Evolutionary conservation across 2,329 filamentous ascomycete genomes (phyloP), one percentile per base, ranked within the genome.

Genomic region (Pestalotiopsis sp.): DNA sequence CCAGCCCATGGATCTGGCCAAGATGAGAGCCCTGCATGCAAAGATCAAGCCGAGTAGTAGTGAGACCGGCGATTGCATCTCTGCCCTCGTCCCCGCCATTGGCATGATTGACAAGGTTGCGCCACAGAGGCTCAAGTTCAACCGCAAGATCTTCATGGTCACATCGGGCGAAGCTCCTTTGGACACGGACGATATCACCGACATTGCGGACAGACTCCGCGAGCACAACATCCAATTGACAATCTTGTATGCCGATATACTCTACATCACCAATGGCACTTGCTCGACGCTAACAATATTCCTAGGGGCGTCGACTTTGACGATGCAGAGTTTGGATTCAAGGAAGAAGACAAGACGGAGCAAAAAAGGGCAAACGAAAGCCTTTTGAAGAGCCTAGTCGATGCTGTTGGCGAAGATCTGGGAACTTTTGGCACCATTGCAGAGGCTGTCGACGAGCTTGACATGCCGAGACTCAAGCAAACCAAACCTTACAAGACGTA

Each of bases 251-350:
- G 92, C 86, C n/a, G 12, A 12, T 23, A n/a, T 45, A 11, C 64
- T 25, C 17, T 7, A 17, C 31, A n/a, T 14, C 20, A 27, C 12
- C n/a, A n/a, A 4, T n/a, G 5, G 45, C 9, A 14, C 68, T 78
- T 69, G 76, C 56, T 58, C 65, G 70, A 4, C 27, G 25, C 27
- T 63, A 14, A 63, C 61, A 31, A 64, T 6, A 20, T 13, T 2
- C 14, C 14, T 31, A 95, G 92, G 67, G 96, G 96, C 14, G 89
- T 97, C 20, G 96, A 99, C 78, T 98, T 99, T 79, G 94, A 99
- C 77, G 94, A 98, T 78, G 78, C 89, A 1, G 94, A 97, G 2
- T 97, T 92, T 76, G 95, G 95, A 57, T 93, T 93, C 77, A 97
- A 97, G 79, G 95, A 98, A 81, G 94, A 98, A 78, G 89, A 92